Conservation (phyloP, 169 alveolate species). For the Theileria orientalis region DNA sequence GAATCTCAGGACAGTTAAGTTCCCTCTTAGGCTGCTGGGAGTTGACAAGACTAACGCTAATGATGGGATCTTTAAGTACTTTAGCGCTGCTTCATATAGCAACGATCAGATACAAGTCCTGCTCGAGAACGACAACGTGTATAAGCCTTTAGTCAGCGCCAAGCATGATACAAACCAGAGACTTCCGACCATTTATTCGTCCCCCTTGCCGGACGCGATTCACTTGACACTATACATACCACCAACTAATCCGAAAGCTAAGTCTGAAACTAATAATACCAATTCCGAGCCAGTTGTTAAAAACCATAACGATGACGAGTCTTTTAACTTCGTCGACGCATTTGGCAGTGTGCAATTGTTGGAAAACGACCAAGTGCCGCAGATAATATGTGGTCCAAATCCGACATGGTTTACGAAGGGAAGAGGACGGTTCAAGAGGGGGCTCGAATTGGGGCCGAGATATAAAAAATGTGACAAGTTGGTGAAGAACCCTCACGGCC, state of each 20-base stretch:
- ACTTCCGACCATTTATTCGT: constrained; percentile 47
- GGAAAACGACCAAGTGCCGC: constrained; percentile 42
- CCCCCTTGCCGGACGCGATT: constrained; percentile 64
- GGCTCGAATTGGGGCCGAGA: constrained; percentile 28
- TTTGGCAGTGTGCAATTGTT: constrained; percentile 7
- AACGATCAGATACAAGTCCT: constrained; percentile 28
- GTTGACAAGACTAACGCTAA: neutral
- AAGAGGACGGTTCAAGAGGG: constrained; percentile 34
- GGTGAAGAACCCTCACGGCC: constrained; percentile 26
- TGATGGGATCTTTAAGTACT: constrained; percentile 15
- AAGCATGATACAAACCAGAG: constrained; percentile 49
- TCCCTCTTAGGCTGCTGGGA: constrained; percentile 15
- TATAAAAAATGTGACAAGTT: constrained; percentile 11
- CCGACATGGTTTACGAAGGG: constrained; percentile 47
- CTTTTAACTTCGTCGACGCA: constrained; percentile 24
- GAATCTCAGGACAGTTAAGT: constrained; percentile 3
- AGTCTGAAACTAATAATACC: neutral
- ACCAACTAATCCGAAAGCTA: neutral
- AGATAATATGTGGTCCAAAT: constrained; percentile 51
- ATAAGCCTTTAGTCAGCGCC: constrained; percentile 50
- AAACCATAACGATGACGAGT: neutral
- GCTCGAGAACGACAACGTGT: constrained; percentile 48
- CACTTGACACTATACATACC: constrained; percentile 51
- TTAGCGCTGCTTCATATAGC: neutral
- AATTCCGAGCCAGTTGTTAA: neutral